These are phyloP conservation scores for Starmerella stigmatis DNA, from an alignment of 805 yeast species.

Conservation along the genomic window DNA sequence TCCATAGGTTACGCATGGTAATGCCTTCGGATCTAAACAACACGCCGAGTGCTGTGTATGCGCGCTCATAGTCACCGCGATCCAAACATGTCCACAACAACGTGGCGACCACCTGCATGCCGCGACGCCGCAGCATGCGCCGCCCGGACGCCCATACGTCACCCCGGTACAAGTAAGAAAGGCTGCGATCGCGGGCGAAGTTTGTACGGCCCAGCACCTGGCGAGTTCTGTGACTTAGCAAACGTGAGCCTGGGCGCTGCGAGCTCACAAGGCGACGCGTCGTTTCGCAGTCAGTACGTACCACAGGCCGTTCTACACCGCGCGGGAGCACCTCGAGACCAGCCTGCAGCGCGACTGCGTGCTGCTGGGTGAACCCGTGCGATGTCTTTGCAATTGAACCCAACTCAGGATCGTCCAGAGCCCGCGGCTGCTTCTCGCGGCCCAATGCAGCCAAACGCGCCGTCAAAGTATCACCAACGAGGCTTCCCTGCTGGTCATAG, in stretches of 20 bases:
- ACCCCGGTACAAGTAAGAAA: neutral
- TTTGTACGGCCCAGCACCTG: conserved; percentile 15
- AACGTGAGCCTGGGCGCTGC: neutral
- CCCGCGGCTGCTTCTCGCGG: neutral
- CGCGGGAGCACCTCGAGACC: conserved; percentile 16
- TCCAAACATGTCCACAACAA: conserved; percentile 10
- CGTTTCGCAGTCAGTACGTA: neutral
- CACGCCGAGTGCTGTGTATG: conserved; percentile 11
- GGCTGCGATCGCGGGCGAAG: conserved; percentile 1
- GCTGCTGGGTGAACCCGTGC: neutral
- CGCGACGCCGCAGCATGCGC: conserved; percentile 13
- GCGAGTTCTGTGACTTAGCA: neutral
- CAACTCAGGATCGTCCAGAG: neutral
- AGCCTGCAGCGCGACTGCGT: conserved; percentile 1
- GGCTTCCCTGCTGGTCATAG: conserved; percentile 9
- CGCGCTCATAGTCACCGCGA: conserved; percentile 17
- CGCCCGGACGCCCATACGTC: conserved; percentile 1
- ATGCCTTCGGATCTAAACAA: conserved; percentile 12
- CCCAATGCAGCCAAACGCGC: conserved; percentile 1
- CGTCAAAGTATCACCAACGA: conserved; percentile 8
- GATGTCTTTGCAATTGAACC: no score
- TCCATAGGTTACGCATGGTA: conserved; percentile 15
- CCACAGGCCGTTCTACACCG: conserved; percentile 11
- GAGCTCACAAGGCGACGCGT: neutral
- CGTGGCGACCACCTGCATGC: conserved; percentile 12